These are phyloP conservation scores for Lactifluus rugatus DNA, from an alignment of 768 basidiomycete genomes.

Conservation along the genomic window DNA sequence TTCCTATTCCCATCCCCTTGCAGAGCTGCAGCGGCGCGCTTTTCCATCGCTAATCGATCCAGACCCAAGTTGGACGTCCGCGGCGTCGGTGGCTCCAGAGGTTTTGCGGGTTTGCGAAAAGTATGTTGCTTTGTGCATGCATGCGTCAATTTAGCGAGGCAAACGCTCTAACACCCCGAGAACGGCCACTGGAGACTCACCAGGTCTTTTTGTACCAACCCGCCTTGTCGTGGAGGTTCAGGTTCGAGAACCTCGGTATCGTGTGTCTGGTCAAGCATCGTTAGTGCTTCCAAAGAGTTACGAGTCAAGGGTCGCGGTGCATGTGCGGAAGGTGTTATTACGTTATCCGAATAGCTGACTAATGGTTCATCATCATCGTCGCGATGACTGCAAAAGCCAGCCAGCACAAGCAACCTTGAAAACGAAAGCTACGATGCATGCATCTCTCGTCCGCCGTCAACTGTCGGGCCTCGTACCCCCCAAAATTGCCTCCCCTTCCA, in stretches of 20 bases:
- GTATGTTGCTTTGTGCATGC: conserved; percentile 52
- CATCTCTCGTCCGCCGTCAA: conserved; percentile 75
- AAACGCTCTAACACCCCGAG: not conserved
- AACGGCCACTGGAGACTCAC: conserved; percentile 34
- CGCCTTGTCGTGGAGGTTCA: conserved; percentile 67
- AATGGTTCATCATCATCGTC: not conserved
- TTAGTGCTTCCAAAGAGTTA: conserved; percentile 56
- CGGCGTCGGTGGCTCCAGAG: conserved; percentile 68
- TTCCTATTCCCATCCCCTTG: conserved; percentile 51
- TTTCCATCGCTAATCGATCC: conserved; percentile 82
- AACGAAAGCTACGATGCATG: conserved; percentile 44
- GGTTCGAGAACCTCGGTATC: conserved; percentile 80
- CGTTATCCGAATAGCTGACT: conserved; percentile 30
- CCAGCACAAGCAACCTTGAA: too few species aligned
- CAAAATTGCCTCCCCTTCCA: conserved; percentile 86
- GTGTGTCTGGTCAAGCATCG: conserved; percentile 25
- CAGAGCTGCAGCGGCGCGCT: conserved; percentile 43
- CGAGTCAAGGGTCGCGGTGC: conserved; percentile 33
- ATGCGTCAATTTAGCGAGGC: conserved; percentile 6
- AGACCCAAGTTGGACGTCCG: conserved; percentile 76
- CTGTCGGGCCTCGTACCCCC: conserved; percentile 84
- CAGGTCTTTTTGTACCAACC: conserved; percentile 58
- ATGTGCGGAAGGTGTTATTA: conserved; percentile 74
- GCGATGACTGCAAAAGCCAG: too few species aligned
- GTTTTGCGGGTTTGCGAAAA: conserved; percentile 67